phyloP scores from a whole-genome alignment of 257 asterid species.

The Asclepias syriaca region DNA sequence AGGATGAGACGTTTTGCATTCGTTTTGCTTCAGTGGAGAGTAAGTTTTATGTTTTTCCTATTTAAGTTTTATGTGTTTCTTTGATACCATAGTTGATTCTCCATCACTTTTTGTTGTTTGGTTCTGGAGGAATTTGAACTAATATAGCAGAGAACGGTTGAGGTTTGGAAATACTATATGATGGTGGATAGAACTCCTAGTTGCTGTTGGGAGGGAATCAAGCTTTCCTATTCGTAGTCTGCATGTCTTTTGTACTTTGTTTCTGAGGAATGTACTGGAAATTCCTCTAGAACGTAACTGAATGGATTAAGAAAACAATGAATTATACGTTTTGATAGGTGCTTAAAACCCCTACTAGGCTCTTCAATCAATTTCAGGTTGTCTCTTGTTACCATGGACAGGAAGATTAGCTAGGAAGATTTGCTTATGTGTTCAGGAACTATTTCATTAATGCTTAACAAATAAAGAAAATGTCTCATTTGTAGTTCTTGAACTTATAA shows the following conservation, averaged over 20 bases:
- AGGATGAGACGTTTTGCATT: conserved; percentile 70
- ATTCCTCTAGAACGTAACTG: background rate
- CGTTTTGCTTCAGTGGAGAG: conserved; percentile 79
- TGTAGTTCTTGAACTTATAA: background rate
- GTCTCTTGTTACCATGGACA: background rate
- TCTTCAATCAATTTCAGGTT: background rate
- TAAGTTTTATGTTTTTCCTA: conserved; percentile 27
- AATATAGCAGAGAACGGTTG: background rate
- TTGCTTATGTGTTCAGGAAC: background rate
- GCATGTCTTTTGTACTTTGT: background rate
- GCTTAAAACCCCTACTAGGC: background rate
- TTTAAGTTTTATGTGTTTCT: background rate
- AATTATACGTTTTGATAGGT: background rate
- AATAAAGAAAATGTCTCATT: background rate
- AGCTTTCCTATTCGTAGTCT: background rate
- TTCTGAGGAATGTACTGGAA: background rate
- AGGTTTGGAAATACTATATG: background rate
- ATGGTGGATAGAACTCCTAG: background rate
- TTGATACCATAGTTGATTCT: background rate
- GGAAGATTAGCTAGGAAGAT: background rate
- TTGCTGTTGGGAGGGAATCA: background rate
- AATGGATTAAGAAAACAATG: background rate
- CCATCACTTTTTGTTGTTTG: background rate
- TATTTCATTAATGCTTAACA: background rate
- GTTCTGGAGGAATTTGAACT: conserved; percentile 1